A percentile compares a stretch with the other conserved stretches of the same genome.
These are phyloP conservation scores for Rhizopus stolonifer DNA, from an alignment of 371 early-diverging fungal species.

Conservation along the genomic window DNA sequence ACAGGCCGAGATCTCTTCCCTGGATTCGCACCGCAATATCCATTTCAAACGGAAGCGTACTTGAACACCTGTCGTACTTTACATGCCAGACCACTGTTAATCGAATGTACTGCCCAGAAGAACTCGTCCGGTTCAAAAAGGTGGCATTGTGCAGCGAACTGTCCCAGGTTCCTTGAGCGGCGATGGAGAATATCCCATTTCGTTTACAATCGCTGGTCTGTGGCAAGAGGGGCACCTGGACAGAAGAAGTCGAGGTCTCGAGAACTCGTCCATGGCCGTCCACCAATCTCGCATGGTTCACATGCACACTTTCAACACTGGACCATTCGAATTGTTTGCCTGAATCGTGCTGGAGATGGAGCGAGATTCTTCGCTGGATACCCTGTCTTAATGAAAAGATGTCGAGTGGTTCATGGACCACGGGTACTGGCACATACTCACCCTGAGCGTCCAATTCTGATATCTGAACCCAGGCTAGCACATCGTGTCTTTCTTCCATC, in stretches of 20 bases:
- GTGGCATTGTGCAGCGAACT: constrained; percentile 75
- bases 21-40: constrained; percentile 58
- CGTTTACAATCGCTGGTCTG: constrained; percentile 31
- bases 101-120: constrained; percentile 50
- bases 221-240: constrained; percentile 45
- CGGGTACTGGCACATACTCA: constrained; percentile 64
- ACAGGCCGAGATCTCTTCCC: constrained; percentile 19
- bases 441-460: constrained; percentile 64
- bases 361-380: constrained; percentile 67
- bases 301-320: constrained; percentile 32
- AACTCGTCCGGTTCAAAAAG: constrained; percentile 71
- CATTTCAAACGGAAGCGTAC: constrained; percentile 51
- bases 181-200: constrained; percentile 49
- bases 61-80: constrained; percentile 46
- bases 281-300: constrained; percentile 67
- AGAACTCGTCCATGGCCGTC: constrained; percentile 62
- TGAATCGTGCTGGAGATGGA: constrained; percentile 65
- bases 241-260: constrained; percentile 39
- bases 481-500: constrained; percentile 60
- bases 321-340: constrained; percentile 65
- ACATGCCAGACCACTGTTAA: constrained; percentile 54
- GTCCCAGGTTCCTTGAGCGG: constrained; percentile 75
- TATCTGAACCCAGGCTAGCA: constrained; percentile 64
- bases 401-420: constrained; percentile 30
- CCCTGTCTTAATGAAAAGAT: constrained; percentile 76